Conservation (phyloP, 495 filamentous ascomycete genomes). For the Neurospora discreta region DNA sequence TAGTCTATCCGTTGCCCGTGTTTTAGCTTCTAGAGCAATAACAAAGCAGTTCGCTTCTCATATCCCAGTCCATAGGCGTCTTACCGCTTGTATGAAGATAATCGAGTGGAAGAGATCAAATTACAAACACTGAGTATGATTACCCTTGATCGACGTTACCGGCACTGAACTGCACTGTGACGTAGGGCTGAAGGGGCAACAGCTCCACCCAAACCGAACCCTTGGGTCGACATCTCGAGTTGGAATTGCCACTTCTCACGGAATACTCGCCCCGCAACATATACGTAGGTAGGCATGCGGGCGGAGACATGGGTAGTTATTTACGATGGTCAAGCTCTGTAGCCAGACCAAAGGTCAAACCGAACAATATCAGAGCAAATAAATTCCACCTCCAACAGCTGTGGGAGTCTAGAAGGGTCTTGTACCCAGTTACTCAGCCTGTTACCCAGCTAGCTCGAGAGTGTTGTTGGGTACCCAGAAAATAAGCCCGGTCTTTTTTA, state of each 20-base stretch:
- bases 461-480: neutral
- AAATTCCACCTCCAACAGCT: neutral
- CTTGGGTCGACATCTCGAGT: neutral
- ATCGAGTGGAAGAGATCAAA: neutral
- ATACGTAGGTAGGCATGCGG: neutral
- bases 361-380: neutral
- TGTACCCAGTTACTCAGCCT: neutral
- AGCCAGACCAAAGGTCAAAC: neutral
- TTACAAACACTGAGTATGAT: neutral
- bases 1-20: neutral
- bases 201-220: neutral
- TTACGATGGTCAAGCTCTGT: neutral
- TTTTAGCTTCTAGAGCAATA: neutral
- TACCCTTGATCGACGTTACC: constrained; percentile 2
- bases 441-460: neutral
- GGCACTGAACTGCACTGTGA: constrained; percentile 2
- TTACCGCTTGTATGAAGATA: neutral
- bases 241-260: neutral
- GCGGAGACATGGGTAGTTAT: no score
- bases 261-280: neutral
- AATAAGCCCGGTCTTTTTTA: neutral
- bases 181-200: constrained; percentile 1
- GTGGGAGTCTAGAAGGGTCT: neutral
- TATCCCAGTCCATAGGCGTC: neutral
- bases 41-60: neutral